A percentile compares a stretch with the other conserved stretches of the same genome.
phyloP scores from a whole-genome alignment of 345 rosid genomes.

The Pistacia integerrima region DNA sequence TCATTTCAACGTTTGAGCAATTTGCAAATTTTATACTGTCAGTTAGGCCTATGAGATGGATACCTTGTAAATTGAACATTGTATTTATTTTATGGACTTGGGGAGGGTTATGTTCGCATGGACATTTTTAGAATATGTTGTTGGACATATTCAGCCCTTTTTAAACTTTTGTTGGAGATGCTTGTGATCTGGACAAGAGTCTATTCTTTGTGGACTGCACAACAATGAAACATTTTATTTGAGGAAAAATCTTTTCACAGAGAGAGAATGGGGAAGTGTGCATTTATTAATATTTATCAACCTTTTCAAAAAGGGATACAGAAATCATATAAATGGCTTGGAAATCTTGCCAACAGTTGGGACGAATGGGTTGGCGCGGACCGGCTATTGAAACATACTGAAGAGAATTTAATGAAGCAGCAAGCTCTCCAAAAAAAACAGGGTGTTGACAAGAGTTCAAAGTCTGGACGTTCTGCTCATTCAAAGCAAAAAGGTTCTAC shows the following conservation, averaged over 20 bases:
- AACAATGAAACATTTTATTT: conserved; percentile 1
- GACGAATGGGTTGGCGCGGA: conserved; percentile 93
- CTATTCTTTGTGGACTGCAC: conserved; percentile 3
- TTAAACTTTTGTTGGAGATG: background rate
- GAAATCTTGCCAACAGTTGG: conserved; percentile 76
- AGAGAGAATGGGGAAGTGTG: conserved; percentile 15
- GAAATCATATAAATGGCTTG: conserved; percentile 44
- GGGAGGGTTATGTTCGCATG: conserved; percentile 7
- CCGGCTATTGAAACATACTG: conserved; percentile 62
- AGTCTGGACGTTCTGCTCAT: conserved; percentile 65
- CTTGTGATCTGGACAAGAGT: background rate
- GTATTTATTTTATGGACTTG: background rate
- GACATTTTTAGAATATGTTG: background rate
- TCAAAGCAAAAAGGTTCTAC: conserved; percentile 58
- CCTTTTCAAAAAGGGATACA: conserved; percentile 32
- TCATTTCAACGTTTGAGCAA: background rate
- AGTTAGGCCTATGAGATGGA: background rate
- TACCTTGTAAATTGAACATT: background rate
- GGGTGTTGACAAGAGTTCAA: conserved; percentile 60
- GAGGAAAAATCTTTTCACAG: conserved; percentile 2
- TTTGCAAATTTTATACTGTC: background rate
- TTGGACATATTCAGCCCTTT: background rate
- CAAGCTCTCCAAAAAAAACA: conserved; percentile 60
- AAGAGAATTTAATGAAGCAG: conserved; percentile 73
- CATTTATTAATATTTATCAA: conserved; percentile 38